Conservation (phyloP, 1,284 basidiomycete genomes). For the Trametes hirsuta region DNA sequence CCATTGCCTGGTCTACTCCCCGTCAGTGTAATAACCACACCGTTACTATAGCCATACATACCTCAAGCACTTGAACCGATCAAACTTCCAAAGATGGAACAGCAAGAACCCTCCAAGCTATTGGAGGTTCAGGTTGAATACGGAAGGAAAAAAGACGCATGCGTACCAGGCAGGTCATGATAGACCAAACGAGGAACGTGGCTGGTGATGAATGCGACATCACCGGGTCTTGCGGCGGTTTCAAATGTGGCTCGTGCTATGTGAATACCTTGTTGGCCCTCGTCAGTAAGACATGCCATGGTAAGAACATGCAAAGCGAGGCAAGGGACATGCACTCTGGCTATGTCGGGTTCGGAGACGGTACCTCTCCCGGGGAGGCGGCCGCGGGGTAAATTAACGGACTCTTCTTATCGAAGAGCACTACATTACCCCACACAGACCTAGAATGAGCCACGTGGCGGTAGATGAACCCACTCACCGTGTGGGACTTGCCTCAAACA, state of each 20-base stretch:
- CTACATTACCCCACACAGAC: too few relatives aligned
- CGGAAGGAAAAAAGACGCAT: neutral
- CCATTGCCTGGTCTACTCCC: conserved; percentile 64
- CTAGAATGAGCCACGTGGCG: neutral
- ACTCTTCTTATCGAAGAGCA: too few relatives aligned
- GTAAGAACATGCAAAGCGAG: too few relatives aligned
- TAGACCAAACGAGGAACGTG: conserved; percentile 63
- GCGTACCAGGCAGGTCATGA: conserved; percentile 54
- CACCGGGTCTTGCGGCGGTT: neutral
- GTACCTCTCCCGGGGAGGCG: too few relatives aligned
- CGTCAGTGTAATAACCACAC: too few relatives aligned
- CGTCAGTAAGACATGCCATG: too few relatives aligned
- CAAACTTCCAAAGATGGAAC: conserved; percentile 78
- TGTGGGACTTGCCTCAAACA: neutral
- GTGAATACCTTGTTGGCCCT: neutral
- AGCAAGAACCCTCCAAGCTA: conserved; percentile 67
- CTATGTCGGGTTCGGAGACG: too few relatives aligned
- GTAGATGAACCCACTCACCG: neutral
- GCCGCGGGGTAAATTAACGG: too few relatives aligned
- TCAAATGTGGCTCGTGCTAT: neutral
- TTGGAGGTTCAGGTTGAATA: neutral
- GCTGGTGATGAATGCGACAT: conserved; percentile 72
- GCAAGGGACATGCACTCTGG: too few relatives aligned
- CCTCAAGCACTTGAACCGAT: conserved; percentile 73
- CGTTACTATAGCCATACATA: conserved; percentile 36